Evolutionary conservation across 2,329 filamentous ascomycete genomes (phyloP), one percentile per base, ranked within the genome.

Genomic region (Beauveria medogensis): DNA sequence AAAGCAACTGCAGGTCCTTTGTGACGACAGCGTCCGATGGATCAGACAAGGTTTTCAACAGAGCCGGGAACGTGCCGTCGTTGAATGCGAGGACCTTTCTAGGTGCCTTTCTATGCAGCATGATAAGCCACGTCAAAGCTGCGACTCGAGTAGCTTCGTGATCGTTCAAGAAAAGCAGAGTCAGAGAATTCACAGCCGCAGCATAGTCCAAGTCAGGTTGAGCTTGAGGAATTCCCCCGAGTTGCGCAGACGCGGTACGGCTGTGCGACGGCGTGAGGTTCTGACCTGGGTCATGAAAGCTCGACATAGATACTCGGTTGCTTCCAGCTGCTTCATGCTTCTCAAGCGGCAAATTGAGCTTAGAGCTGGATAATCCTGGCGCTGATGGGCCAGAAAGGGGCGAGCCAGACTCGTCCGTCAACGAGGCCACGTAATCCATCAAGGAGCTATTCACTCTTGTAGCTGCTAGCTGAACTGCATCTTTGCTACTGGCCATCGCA

Each of bases 21-120:
- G 91, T 97, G 1, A 99, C 95, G 7, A 99, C 94, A 20, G 92
- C 90, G 72, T 99, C 94, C 8, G 93, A 90, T 8, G 93, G 91
- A 72, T 99, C 94, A 0, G 93, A 97, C 0, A 99, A 81, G 0
- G 94, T 99, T 76, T 99, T 99, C 37, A 99, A 85, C 34, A 99
- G 78, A 22, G 93, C 94, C 14, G 94, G 94, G 70, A 99, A 99
- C 0, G 93, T 97, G 54, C 93, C 94, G 69, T 97, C 94, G 66
- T 97, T 96, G 70, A 97, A 96, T 9, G 93, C 92, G 44, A 97
- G 82, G 16, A 96, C 90, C 72, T 96, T 97, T 58, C 89, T 84
- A 0, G 94, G 94, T 3, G 94, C 93, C 77, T 97, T 97, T 65
- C 91, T 86, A 72, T 99, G 94, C 46, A 99, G 81, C 93, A 97